Evolutionary conservation across 495 filamentous ascomycete genomes (phyloP), one percentile per base, ranked within the genome.

Genomic region (Parachaetomium inaequale): DNA sequence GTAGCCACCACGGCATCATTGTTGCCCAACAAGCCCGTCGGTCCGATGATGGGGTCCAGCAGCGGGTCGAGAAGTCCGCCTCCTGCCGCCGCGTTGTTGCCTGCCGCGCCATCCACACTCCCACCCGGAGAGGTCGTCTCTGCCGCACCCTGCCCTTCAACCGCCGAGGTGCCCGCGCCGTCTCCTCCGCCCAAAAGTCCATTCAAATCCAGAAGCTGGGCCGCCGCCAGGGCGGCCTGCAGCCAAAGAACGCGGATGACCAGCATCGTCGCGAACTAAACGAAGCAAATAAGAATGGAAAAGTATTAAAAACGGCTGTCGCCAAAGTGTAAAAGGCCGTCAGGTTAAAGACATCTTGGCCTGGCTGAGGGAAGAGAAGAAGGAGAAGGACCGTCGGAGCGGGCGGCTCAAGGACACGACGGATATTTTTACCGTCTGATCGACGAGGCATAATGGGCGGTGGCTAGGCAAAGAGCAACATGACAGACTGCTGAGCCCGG

Each of bases 211-310:
- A 59, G 26, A 31, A 67, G 63, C 64, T 69, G 69, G 42, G 69
- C 67, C 63, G 38, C 51, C 49, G 58, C 69, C 56, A 66, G 67
- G 62, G 58, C 50, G 58, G 67, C 69, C 59, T 66, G 68, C 51
- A 71, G 59, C 62, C 64, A 67, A 36, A 71, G 29, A 64, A 69
- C 36, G 52, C 63, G 67, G 62, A 71, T 69, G 69, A 65, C 69
- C 69, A 71, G 69, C 69, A 71, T 71, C 64, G 31, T 59, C 40
- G 17, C 53, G 58, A 49, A 66, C 36, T 17, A 32, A 12, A 55
- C 58, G 63, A 56, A 63, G 52, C 34, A 56, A 53, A 65, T 52
- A 34, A 34, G 21, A 62, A 62, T 15, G 4, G 26, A 64, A 56
- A 55, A 46, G 19, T 46, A 23, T 19, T 19, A 49, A 53, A 46